Percentiles rank a stretch among this genome's conserved stretches.
Conservation (phyloP, 495 filamentous ascomycete species). For the Penicillium paxilli region DNA sequence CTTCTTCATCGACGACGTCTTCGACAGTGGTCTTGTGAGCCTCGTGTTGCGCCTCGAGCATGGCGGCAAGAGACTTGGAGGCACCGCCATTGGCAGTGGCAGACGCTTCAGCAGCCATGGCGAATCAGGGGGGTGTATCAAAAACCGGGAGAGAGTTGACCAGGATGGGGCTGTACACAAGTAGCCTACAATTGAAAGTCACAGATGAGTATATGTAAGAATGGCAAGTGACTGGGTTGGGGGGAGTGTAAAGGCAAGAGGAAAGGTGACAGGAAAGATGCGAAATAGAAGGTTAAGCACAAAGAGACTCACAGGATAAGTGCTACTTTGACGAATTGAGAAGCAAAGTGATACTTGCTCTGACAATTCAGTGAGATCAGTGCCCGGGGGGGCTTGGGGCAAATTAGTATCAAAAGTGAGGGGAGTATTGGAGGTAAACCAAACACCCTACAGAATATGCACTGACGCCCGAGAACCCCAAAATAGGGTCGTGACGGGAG, state of each 20-base stretch:
- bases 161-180: slow-evolving; percentile 8
- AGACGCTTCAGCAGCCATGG: slow-evolving; percentile 49
- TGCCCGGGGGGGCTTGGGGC: slow-evolving; percentile 7
- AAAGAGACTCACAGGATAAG: neutral
- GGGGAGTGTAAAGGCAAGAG: too few relatives aligned
- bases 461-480: slow-evolving; percentile 17
- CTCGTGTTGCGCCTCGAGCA: slow-evolving; percentile 77
- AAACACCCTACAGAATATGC: slow-evolving; percentile 15
- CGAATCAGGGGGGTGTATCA: slow-evolving; percentile 14
- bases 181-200: slow-evolving; percentile 18
- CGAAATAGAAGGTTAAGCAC: neutral
- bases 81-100: slow-evolving; percentile 37
- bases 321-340: slow-evolving; percentile 11
- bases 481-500: slow-evolving; percentile 12
- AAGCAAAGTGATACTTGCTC: slow-evolving; percentile 1
- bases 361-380: slow-evolving; percentile 7
- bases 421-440: slow-evolving; percentile 7
- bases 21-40: slow-evolving; percentile 72
- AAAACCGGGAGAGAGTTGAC: slow-evolving; percentile 2
- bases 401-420: slow-evolving; percentile 2
- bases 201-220: slow-evolving; percentile 17
- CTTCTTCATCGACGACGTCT: slow-evolving; percentile 79
- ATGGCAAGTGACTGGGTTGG: too few relatives aligned
- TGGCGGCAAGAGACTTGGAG: slow-evolving; percentile 62
- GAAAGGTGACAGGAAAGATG: too few relatives aligned